A percentile compares a stretch with the other conserved stretches of the same genome.
phyloP scores from a whole-genome alignment of 169 alveolate species.

The Babesia bovis region DNA sequence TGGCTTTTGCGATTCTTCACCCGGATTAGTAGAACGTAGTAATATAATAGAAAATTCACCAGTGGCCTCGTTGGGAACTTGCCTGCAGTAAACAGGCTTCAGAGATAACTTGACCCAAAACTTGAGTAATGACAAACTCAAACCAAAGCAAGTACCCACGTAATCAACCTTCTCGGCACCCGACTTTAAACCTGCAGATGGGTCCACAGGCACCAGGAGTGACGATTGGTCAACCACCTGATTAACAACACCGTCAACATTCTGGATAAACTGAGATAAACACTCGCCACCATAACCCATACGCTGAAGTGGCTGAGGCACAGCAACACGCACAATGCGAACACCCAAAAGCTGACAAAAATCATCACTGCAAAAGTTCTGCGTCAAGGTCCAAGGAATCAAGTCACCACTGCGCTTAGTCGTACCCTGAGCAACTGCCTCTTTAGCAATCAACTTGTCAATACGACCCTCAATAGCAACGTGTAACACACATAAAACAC shows the following conservation, averaged over 20 bases:
- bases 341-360: constrained; percentile 89
- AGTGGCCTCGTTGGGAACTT: constrained; percentile 94
- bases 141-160: constrained; percentile 96
- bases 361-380: constrained; percentile 91
- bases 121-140: constrained; percentile 89
- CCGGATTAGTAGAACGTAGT: constrained; percentile 29
- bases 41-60: constrained; percentile 86
- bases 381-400: constrained; percentile 97
- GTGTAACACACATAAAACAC: constrained; percentile 86
- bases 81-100: constrained; percentile 91
- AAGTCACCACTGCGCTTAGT: constrained; percentile 94
- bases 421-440: constrained; percentile 77
- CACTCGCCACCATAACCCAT: constrained; percentile 98
- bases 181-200: constrained; percentile 17
- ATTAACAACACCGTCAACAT: constrained; percentile 46
- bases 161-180: constrained; percentile 85
- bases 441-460: constrained; percentile 75
- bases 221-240: constrained; percentile 31
- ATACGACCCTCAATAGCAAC: constrained; percentile 92
- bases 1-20: not conserved
- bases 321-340: constrained; percentile 98
- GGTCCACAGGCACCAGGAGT: constrained; percentile 47
- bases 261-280: constrained; percentile 80
- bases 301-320: constrained; percentile 95
- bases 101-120: constrained; percentile 93